phyloP scores from a whole-genome alignment of 2,329 filamentous ascomycete genomes.

The Xylariaceae sp. region DNA sequence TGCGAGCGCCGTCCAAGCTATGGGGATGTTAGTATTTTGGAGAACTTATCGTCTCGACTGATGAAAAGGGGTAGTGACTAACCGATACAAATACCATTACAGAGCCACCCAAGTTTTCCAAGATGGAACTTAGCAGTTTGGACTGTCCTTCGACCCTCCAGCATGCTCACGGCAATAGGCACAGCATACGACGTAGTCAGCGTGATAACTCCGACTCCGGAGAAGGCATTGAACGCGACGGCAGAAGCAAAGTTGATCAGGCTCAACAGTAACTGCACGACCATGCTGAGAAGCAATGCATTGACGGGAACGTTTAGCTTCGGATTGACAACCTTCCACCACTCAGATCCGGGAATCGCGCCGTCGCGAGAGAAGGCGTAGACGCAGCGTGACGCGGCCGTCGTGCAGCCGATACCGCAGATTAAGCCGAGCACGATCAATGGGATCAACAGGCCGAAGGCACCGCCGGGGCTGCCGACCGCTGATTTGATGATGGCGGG shows the following conservation, averaged over 20 bases:
- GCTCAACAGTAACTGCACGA: constrained; percentile 59
- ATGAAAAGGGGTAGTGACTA: constrained; percentile 29
- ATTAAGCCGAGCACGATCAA: constrained; percentile 63
- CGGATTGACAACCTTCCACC: constrained; percentile 59
- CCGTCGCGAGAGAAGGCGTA: constrained; percentile 70
- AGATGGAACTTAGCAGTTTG: constrained; percentile 56
- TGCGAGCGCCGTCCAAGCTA: constrained; percentile 63
- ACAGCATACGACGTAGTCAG: constrained; percentile 65
- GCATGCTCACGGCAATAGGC: constrained; percentile 61
- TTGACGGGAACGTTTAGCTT: constrained; percentile 64
- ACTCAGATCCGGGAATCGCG: constrained; percentile 59
- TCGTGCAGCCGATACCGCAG: constrained; percentile 67
- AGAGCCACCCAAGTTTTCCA: constrained; percentile 55
- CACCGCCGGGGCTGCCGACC: constrained; percentile 56
- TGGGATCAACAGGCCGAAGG: constrained; percentile 60
- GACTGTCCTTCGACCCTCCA: constrained; percentile 57
- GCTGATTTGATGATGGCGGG: constrained; percentile 61
- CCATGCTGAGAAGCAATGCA: constrained; percentile 69
- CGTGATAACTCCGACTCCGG: constrained; percentile 65
- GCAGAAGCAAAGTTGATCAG: constrained; percentile 66
- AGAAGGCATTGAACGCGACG: constrained; percentile 70
- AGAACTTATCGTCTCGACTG: constrained; percentile 3
- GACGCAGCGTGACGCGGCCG: constrained; percentile 61
- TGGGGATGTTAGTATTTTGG: constrained; percentile 25
- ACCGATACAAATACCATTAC: constrained; percentile 64